Base-by-base conservation (phyloP, 2,329 filamentous ascomycete genomes). In the Hypoxylon sp. region DNA sequence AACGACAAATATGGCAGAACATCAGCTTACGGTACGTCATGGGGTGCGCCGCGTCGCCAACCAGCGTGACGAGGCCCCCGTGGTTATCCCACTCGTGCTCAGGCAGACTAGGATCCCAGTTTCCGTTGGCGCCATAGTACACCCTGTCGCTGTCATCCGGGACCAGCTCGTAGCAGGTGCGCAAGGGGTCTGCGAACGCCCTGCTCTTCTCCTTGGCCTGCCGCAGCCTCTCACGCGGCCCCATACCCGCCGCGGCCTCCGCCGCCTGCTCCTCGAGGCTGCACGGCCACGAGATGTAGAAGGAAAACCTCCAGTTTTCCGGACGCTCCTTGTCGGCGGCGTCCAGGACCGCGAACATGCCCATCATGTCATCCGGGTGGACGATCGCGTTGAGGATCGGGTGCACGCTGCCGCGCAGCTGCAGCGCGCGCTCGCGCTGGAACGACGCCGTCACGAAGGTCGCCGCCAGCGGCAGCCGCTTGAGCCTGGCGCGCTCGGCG, bases 301-400 rank as follows among this genome's bases (percentile, higher is more conserved):
- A 82, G 70, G 80, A 79, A 65, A 82, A 82, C 3, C 75, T 76
- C 80, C 80, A 81, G 4, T 71, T 72, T 20, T 79, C 77, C 1
- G 80, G 80, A 8, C 75, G 68, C 17, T 76, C 70, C 13, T 73
- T 64, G 46, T 78, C 73, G 2, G 76, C 71, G 4, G 73, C 79
- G 65, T 81, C 76, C 28, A 82, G 79, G 60, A 79, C 73, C n/a
- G 78, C 77, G 53, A 84, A 80, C 72, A 82, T 81, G 17, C 78
- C 76, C 58, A 83, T 79, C 26, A 75, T 73, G 52, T 79, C 78
- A 19, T 74, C 73, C 4, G 82, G 82, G 64, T 84, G 80, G 6
- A 79, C 74, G 3, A 76, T 72, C 1, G 75, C 76, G 19, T 80
- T 75, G 60, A 79, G 79, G 13, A 84, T 72, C 1, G 81, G 80